Percentiles rank a stretch among this genome's conserved stretches.
These are phyloP conservation scores for Testicularia cyperi DNA, from an alignment of 1,284 basidiomycete genomes.

Conservation along the genomic window DNA sequence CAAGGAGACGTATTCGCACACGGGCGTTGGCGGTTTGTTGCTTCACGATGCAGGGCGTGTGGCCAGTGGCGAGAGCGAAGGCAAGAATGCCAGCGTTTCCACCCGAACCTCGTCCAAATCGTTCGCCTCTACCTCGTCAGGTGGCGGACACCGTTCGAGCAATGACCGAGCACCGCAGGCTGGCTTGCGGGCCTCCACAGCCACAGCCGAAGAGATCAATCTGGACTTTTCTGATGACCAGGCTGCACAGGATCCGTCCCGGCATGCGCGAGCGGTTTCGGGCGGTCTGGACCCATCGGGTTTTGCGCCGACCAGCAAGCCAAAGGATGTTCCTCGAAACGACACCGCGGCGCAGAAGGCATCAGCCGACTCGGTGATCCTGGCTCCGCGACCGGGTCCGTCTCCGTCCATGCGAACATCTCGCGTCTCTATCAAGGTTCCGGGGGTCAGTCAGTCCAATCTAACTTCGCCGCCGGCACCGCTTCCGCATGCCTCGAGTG, in stretches of 20 bases:
- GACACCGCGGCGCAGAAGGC: constrained; percentile 20
- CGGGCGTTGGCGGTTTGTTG: constrained; percentile 42
- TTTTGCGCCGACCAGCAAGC: background rate
- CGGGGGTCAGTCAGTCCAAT: background rate
- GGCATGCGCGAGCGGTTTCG: background rate
- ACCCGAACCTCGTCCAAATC: constrained; percentile 7
- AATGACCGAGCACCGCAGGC: too few relatives aligned
- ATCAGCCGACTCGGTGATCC: constrained; percentile 26
- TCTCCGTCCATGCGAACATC: background rate
- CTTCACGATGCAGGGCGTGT: constrained; percentile 22
- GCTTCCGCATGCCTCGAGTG: constrained; percentile 60
- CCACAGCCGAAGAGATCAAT: constrained; percentile 23
- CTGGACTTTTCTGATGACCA: constrained; percentile 27
- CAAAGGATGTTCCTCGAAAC: too few relatives aligned
- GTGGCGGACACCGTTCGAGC: background rate
- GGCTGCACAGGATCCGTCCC: background rate
- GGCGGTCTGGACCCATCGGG: background rate
- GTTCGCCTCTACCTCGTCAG: background rate
- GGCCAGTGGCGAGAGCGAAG: constrained; percentile 1
- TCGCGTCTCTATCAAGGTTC: background rate
- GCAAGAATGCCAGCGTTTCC: constrained; percentile 26
- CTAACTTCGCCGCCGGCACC: constrained; percentile 11
- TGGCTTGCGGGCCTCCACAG: constrained; percentile 4
- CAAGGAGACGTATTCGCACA: constrained; percentile 43
- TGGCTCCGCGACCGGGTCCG: constrained; percentile 1